Percentiles rank a stretch among this genome's conserved stretches.
Conservation (phyloP, 1,139 yeast species). For the Candida sanyaensis region DNA sequence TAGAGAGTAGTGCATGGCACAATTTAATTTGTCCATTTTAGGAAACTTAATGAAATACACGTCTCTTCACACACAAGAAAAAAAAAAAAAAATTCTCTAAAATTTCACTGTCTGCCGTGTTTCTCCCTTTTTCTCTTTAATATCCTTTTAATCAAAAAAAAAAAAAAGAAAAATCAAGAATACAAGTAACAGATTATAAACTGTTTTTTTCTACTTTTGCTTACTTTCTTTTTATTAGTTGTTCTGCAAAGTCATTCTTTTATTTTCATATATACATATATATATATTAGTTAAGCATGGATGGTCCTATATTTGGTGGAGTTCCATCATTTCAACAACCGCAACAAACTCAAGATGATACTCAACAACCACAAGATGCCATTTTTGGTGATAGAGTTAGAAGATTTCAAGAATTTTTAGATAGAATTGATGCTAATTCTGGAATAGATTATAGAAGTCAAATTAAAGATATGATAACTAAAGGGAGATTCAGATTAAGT, state of each 20-base stretch:
- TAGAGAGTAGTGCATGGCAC: neutral
- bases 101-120: neutral
- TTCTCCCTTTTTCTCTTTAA: neutral
- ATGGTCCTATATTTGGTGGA: conserved; percentile 2
- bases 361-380: conserved; percentile 43
- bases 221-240: too few relatives aligned
- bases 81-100: neutral
- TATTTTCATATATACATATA: too few relatives aligned
- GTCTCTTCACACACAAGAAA: conserved; percentile 21
- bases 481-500: conserved; percentile 64
- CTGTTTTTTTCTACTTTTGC: too few relatives aligned
- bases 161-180: too few relatives aligned
- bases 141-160: too few relatives aligned
- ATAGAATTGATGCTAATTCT: conserved; percentile 41
- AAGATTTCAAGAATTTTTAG: conserved; percentile 85
- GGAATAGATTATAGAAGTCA: conserved; percentile 66
- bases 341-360: conserved; percentile 2
- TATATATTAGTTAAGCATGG: neutral
- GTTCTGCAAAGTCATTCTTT: too few relatives aligned
- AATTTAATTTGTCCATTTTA: conserved; percentile 23
- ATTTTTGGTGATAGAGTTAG: conserved; percentile 80
- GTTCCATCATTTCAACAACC: neutral
- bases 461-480: conserved; percentile 70
- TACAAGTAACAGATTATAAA: too few relatives aligned
- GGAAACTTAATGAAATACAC: conserved; percentile 35